Evolutionary conservation across 2,329 filamentous ascomycete genomes (phyloP).

Genomic region (Emergomyces pasteurianus): DNA sequence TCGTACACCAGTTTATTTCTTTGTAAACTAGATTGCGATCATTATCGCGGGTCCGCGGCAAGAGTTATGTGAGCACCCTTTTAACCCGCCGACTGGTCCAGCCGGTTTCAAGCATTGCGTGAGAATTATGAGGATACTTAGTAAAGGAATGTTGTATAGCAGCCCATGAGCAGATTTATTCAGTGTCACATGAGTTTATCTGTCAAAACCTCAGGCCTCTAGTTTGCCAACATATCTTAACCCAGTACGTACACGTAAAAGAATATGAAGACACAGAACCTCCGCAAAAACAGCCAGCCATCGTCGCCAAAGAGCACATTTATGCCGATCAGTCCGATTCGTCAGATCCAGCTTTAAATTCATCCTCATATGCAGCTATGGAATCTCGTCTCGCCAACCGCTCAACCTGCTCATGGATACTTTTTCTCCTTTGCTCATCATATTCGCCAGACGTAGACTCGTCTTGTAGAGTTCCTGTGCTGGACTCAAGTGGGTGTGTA

Average conservation of each 20-base stretch:
- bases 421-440: constrained; percentile 63
- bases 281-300: not conserved
- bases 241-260: not conserved
- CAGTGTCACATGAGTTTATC: too few relatives aligned
- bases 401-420: constrained; percentile 70
- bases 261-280: not conserved
- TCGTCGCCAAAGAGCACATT: not conserved
- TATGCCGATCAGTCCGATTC: constrained; percentile 7
- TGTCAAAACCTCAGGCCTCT: not conserved
- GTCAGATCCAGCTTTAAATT: constrained; percentile 49
- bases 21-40: too few relatives aligned
- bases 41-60: too few relatives aligned
- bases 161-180: too few relatives aligned
- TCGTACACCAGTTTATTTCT: too few relatives aligned
- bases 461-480: not conserved
- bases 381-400: constrained; percentile 52
- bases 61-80: too few relatives aligned
- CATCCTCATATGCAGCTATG: constrained; percentile 44
- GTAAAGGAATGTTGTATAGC: too few relatives aligned
- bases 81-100: too few relatives aligned
- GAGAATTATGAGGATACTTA: too few relatives aligned
- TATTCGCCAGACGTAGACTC: constrained; percentile 35
- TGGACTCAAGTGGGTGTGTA: not conserved
- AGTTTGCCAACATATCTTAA: not conserved
- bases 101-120: too few relatives aligned